phyloP scores from a whole-genome alignment of 352 stramenopile species.

The Pythium sp. region DNA sequence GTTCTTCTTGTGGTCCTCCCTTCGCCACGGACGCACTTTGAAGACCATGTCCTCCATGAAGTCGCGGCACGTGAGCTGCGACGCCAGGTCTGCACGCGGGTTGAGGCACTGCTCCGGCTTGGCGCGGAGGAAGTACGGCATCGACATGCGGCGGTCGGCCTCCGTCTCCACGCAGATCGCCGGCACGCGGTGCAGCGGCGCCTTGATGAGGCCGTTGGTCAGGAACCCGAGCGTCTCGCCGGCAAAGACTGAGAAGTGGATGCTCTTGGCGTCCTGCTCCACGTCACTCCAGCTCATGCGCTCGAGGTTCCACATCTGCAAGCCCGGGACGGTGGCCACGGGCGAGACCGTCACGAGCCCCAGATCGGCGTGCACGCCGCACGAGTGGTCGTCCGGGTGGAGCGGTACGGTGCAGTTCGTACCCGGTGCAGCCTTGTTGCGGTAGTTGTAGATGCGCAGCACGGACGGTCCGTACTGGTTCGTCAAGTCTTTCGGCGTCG shows the following conservation, averaged over 20 bases:
- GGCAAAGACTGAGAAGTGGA: conserved; percentile 82
- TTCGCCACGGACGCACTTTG: conserved; percentile 74
- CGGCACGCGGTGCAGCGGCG: conserved; percentile 74
- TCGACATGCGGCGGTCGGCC: conserved; percentile 74
- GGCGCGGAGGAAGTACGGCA: conserved; percentile 79
- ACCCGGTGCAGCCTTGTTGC: conserved; percentile 46
- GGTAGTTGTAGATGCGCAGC: conserved; percentile 84
- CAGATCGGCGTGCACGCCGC: conserved; percentile 74
- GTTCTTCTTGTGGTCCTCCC: conserved; percentile 37
- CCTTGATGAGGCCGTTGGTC: conserved; percentile 70
- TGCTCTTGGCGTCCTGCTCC: conserved; percentile 46
- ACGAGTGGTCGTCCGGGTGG: conserved; percentile 61
- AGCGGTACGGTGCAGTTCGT: conserved; percentile 20
- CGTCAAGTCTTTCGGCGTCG: conserved; percentile 29
- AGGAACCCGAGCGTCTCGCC: conserved; percentile 74
- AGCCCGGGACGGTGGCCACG: conserved; percentile 60
- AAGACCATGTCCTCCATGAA: conserved; percentile 86
- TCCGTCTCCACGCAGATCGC: conserved; percentile 60
- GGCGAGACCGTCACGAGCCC: conserved; percentile 80
- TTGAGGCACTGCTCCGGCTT: conserved; percentile 60
- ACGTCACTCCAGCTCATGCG: conserved; percentile 80
- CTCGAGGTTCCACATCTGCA: conserved; percentile 88
- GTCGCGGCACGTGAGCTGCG: conserved; percentile 65
- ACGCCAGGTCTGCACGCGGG: conserved; percentile 27
- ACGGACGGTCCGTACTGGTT: conserved; percentile 81